phyloP scores from a whole-genome alignment of 768 basidiomycete species.

The Collybia sp. region DNA sequence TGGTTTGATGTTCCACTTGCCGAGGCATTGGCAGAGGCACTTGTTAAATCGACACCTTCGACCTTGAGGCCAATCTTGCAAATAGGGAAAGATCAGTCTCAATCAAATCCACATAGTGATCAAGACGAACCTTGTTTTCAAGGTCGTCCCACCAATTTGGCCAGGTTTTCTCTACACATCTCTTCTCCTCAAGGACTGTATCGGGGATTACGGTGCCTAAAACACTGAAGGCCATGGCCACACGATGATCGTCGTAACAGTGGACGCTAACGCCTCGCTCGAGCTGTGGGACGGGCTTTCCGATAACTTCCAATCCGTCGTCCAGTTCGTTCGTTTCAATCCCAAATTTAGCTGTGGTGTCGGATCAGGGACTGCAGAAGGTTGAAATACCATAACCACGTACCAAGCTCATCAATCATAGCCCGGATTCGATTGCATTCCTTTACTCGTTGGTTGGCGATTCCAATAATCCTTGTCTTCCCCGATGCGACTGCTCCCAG shows the following conservation, averaged over 20 bases:
- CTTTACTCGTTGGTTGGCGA: slow-evolving; percentile 97
- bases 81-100: background rate
- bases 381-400: slow-evolving; percentile 14
- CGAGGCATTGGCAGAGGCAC: slow-evolving; percentile 32
- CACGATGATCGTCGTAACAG: slow-evolving; percentile 98
- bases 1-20: slow-evolving; percentile 29
- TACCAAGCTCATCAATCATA: slow-evolving; percentile 94
- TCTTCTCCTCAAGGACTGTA: slow-evolving; percentile 90
- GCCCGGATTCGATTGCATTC: slow-evolving; percentile 96
- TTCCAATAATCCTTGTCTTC: slow-evolving; percentile 83
- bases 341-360: slow-evolving; percentile 82
- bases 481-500: slow-evolving; percentile 78
- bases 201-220: slow-evolving; percentile 67
- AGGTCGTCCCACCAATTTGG: slow-evolving; percentile 99
- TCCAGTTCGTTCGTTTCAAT: slow-evolving; percentile 89
- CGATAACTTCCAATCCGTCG: slow-evolving; percentile 89
- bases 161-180: slow-evolving; percentile 99
- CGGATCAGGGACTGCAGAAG: slow-evolving; percentile 2
- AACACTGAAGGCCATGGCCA: slow-evolving; percentile 97
- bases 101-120: background rate
- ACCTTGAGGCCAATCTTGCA: slow-evolving; percentile 83
- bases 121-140: slow-evolving; percentile 72
- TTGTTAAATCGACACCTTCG: slow-evolving; percentile 74
- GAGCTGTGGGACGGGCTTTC: slow-evolving; percentile 61
- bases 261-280: slow-evolving; percentile 75